Conservation (phyloP, 257 asterid genomes). For the Salvia miltiorrhiza region DNA sequence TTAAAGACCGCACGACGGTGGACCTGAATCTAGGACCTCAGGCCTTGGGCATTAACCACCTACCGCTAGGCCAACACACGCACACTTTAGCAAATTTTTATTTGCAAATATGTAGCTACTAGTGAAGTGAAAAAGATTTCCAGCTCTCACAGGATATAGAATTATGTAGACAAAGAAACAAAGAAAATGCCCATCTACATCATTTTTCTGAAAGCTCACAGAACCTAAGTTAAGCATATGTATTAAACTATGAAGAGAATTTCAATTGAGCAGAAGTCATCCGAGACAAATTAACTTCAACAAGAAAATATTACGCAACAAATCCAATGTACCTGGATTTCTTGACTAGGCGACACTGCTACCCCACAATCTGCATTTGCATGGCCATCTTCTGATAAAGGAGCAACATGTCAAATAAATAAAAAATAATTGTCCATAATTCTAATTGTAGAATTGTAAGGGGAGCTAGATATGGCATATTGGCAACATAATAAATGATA, state of each 20-base stretch:
- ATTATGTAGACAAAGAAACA: background rate
- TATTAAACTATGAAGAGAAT: constrained; percentile 6
- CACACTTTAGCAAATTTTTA: no score
- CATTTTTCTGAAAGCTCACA: background rate
- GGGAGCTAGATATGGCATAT: background rate
- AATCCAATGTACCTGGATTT: constrained; percentile 51
- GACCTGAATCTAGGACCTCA: no score
- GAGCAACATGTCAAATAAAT: constrained; percentile 35
- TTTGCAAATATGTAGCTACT: no score
- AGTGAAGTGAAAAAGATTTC: no score
- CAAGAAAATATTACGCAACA: constrained; percentile 8
- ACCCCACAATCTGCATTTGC: constrained; percentile 31
- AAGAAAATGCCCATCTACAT: background rate
- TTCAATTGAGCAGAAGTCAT: constrained; percentile 1
- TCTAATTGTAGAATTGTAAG: constrained; percentile 21
- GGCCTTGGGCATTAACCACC: no score
- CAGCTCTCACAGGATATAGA: no score
- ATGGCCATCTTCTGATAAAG: constrained; percentile 35
- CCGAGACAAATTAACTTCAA: constrained; percentile 7
- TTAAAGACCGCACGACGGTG: no score
- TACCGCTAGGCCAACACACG: no score
- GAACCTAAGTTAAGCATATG: background rate
- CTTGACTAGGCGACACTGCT: constrained; percentile 32
- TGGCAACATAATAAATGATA: constrained; percentile 4
- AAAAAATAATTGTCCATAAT: constrained; percentile 14